phyloP scores from a whole-genome alignment of 1,139 yeast genomes.

The Yamadazyma taylorii region DNA sequence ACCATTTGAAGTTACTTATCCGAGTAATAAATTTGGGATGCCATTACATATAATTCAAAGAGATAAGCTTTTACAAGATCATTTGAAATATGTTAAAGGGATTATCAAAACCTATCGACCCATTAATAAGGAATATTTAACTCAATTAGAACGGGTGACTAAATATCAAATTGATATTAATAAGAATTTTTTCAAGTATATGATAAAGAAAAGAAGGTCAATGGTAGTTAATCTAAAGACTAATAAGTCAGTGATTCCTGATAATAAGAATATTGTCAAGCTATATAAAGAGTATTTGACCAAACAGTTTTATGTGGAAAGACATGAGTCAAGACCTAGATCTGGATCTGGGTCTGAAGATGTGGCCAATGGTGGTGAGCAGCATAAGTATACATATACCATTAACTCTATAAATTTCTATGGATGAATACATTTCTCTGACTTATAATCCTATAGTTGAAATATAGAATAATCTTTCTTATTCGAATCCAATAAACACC shows the following conservation, averaged over 20 bases:
- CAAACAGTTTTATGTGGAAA: slow-evolving; percentile 32
- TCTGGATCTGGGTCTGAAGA: slow-evolving; percentile 11
- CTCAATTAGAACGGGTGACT: slow-evolving; percentile 19
- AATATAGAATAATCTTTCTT: slow-evolving; percentile 40
- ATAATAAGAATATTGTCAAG: slow-evolving; percentile 31
- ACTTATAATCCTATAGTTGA: slow-evolving; percentile 11
- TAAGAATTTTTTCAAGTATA: slow-evolving; percentile 28
- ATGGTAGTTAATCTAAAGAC: slow-evolving; percentile 22
- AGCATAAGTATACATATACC: slow-evolving; percentile 14
- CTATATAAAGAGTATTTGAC: slow-evolving; percentile 30
- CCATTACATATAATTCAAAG: slow-evolving; percentile 31
- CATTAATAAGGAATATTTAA: slow-evolving; percentile 15
- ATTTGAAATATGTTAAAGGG: slow-evolving; percentile 24
- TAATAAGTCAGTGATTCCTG: slow-evolving; percentile 31
- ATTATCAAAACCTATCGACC: slow-evolving; percentile 24
- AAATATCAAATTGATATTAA: slow-evolving; percentile 24
- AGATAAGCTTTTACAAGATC: slow-evolving; percentile 26
- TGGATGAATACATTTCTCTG: slow-evolving; percentile 13
- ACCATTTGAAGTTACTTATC: slow-evolving; percentile 35
- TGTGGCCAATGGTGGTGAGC: too few species aligned
- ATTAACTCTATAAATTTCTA: slow-evolving; percentile 29
- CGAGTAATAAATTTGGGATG: slow-evolving; percentile 31
- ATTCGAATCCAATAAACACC: slow-evolving; percentile 42
- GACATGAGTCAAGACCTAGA: too few species aligned
- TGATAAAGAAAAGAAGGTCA: slow-evolving; percentile 22